Conservation (phyloP, 2,329 filamentous ascomycete genomes). For the Ilyonectria sp. region DNA sequence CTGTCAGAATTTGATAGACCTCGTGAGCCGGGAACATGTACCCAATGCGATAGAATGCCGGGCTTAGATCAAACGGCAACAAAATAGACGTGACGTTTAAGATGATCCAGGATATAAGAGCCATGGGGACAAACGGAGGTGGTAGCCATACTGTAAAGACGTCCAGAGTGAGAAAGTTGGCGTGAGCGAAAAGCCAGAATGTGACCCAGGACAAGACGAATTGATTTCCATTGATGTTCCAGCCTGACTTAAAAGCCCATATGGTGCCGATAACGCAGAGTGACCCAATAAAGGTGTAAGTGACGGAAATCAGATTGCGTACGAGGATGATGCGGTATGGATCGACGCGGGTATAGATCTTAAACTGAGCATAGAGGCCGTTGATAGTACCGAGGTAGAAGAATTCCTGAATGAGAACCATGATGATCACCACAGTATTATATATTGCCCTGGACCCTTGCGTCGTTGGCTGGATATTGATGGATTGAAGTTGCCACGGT, state of each 20-base stretch:
- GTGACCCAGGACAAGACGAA: conserved; percentile 39
- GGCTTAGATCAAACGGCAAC: conserved; percentile 35
- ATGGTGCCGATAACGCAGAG: conserved; percentile 34
- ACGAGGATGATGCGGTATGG: conserved; percentile 34
- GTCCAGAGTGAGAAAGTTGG: conserved; percentile 40
- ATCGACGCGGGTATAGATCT: conserved; percentile 32
- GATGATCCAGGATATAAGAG: conserved; percentile 37
- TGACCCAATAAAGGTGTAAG: conserved; percentile 37
- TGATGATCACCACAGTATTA: conserved; percentile 44
- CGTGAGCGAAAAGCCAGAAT: conserved; percentile 41
- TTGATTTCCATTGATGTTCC: conserved; percentile 33
- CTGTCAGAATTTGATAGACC: conserved; percentile 36
- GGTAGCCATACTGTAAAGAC: conserved; percentile 45
- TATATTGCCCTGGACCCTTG: conserved; percentile 45
- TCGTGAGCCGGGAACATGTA: conserved; percentile 38
- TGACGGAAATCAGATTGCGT: conserved; percentile 32
- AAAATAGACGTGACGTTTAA: conserved; percentile 40
- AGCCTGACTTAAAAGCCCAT: conserved; percentile 35
- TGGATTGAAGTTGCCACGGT: conserved; percentile 40
- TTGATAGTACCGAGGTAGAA: conserved; percentile 44
- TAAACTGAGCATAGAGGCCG: conserved; percentile 42
- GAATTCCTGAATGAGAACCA: conserved; percentile 45
- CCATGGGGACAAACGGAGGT: conserved; percentile 39
- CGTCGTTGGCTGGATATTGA: conserved; percentile 40
- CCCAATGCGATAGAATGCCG: conserved; percentile 37